Base-by-base conservation (phyloP, 2,329 filamentous ascomycete genomes). In the Fusarium sacchari region DNA sequence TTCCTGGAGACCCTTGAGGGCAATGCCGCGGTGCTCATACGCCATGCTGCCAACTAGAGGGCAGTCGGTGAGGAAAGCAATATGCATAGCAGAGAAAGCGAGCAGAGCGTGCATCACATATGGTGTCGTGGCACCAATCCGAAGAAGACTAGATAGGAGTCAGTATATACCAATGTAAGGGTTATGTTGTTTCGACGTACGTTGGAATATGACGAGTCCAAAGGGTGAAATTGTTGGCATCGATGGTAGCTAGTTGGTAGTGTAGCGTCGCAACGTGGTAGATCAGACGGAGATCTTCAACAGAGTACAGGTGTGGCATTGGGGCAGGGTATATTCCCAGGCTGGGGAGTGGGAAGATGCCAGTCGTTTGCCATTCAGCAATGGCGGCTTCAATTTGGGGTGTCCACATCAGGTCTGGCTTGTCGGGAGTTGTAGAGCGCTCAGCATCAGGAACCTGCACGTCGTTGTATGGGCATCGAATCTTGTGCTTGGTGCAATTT, bases 401-500 rank as follows among this genome's bases (percentile, higher is more conserved):
- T 46, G 93, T 95, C 91, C 95, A 97, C 81, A 96, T 90, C 60
- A 98, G 88, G 78, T 92, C 89, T 65, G 90, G 87, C 83, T 89
- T 90, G 72, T 90, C 89, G 73, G 89, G 90, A 46, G 86, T 85
- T 42, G 88, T 87, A 56, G 89, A 87, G 75, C 89, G 86, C 76
- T 90, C 88, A 76, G 90, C 86, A 75, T 93, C 91, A 60, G 81
- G 78, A 50, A 90, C 87, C 55, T 93, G 90, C 80, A 92, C 91
- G 81, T 98, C 95, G 88, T 97, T 97, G 86, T 98, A 99, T 78
- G 97, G 96, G 84, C 96, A 99, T 79, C 95, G 93, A 79, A 97
- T 96, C 86, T 98, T 97, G 85, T 99, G 96, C 85, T 98, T 99
- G 71, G 96, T 98, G 85, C 96, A 99, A 84, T 99, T 99, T 80